Evolutionary conservation across 2,329 filamentous ascomycete genomes (phyloP), one percentile per base, ranked within the genome.

Genomic region (Colletotrichum spinosum): DNA sequence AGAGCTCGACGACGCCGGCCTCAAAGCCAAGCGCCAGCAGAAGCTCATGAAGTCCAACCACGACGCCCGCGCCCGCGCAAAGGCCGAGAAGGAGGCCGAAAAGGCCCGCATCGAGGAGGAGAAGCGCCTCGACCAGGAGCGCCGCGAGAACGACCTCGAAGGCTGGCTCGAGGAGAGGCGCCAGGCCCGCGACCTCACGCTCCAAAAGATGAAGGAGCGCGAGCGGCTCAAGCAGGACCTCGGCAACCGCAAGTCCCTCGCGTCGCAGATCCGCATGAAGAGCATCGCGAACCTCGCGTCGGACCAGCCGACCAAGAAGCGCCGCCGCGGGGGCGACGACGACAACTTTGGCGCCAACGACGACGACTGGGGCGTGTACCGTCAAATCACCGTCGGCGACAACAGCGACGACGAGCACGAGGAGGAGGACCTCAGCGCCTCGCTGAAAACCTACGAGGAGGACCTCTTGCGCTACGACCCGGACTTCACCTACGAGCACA

Each of bases 211-310:
- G 78, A 97, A 97, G 77, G 95, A 98, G 71, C 90, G 94, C 56
- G 94, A 98, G 73, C 89, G 94, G 15, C 86, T 97, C 67, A 97
- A 97, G 80, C 93, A 94, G 48, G 96, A 99, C 74, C 87, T 97
- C 1, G 94, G 95, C 61, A 98, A 98, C 79, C 92, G 96, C 74
- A 99, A 99, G 78, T 97, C 94, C 0, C 88, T 97, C 17, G 96
- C 96, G 8, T 96, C 92, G 62, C 95, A 98, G 78, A 97, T 97
- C 80, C 92, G 96, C 68, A 99, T 99, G 96, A 98, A 98, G 81
- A 95, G 91, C 55, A 94, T 99, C 64, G 96, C 96, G 65, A 97
- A 97, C 74, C 89, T 99, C 2, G 96, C 96, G 3, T 94, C 95
- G 0, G 96, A 99, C 77, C 90, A 88, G 6, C 94, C 95, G 1